Base-by-base conservation (phyloP, 2,329 filamentous ascomycete species). In the Achaetomium macrosporum region DNA sequence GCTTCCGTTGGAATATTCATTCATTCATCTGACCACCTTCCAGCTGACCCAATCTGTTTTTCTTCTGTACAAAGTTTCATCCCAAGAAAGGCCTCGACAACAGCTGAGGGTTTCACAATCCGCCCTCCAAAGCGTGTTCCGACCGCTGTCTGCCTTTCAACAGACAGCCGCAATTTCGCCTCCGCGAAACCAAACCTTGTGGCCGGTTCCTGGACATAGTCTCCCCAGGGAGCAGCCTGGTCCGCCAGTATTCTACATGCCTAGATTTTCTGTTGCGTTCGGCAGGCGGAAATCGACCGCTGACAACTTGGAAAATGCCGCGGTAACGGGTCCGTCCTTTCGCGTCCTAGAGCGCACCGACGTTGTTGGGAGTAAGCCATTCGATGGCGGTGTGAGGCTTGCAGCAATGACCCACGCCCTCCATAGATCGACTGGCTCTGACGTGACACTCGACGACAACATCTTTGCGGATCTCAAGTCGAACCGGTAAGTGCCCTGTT, bases 201-300 rank as follows among this genome's bases (percentile, higher is more conserved):
- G 37, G 16, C 42, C 11, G 20, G 25, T n/a, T 17, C 6, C 12
- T 33, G 7, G 40, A 7, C 20, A 46, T 35, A 40, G 19, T 35
- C 30, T 31, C 6, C 42, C 19, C 39, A 33, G 11, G 25, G 17
- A 36, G 30, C 17, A 20, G 47, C 37, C 44, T 51, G 29, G 53
- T 43, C 29, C 17, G 43, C 56, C 57, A 50, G 39, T 48, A 57
- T 65, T 69, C 72, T 75, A 75, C 68, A 83, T 83, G 80, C 77
- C 77, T 79, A 81, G 77, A 71, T 83, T 83, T 68, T 76, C 78
- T 57, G 76, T 77, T 65, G 71, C 75, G 57, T 83, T 83, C 58
- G 74, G 71, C 64, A 73, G 77, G 77, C 79, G 80, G 74, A 82
- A 77, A 72, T 80, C 78, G 57, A 75, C 76, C 73, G 76, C 75